Evolutionary conservation across 1,139 yeast genomes (phyloP), one percentile per base, ranked within the genome.

Genomic region (Blastobotrys aristatus): DNA sequence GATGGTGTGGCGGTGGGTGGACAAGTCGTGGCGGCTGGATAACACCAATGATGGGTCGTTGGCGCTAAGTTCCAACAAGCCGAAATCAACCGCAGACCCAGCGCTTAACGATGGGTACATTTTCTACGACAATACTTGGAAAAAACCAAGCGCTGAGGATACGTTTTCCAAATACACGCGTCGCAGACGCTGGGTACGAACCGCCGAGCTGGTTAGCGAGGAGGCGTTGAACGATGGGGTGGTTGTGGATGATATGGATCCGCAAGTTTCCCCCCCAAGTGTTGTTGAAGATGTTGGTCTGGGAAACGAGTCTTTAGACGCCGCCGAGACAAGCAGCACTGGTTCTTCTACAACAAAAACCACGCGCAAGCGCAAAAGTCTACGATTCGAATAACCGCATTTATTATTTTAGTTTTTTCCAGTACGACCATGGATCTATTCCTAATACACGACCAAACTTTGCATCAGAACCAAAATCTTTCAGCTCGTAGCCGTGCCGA

Each of bases 1-100:
- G 3, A 81, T 92, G 71, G 73, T 74, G 30, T 92, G 98, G 97
- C 75, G 86, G 61, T 92, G 97, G 97, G 88, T 88, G 18, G 97
- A 90, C 64, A 80, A 80, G 62, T 77, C 89, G 1, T 92, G 98
- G 98, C 73, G 89, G 55, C 73, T 90, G 50, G 98, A 90, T 66
- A 71, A 86, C 55, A 84, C 95, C 10, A 88, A 87, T 59, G 96
- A 87, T 63, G 96, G 95, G 2, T 81, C 95, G 3, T 76, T 88
- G 43, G 84, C 84, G 43, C 70, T 85, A 48, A 76, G 86, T 20
- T 72, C 82, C 13, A 79, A 80, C 57, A 74, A 85, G 44, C 67
- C 75, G 4, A 82, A 79, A 59, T 78, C 92, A 2, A 80, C 87
- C 0, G 86, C 92, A 1, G 82, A 84, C 57, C 96, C 97, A 11